Evolutionary conservation across 768 basidiomycete species (phyloP), one percentile per base, ranked within the genome.

Genomic region (Cystobasidium onofrii): DNA sequence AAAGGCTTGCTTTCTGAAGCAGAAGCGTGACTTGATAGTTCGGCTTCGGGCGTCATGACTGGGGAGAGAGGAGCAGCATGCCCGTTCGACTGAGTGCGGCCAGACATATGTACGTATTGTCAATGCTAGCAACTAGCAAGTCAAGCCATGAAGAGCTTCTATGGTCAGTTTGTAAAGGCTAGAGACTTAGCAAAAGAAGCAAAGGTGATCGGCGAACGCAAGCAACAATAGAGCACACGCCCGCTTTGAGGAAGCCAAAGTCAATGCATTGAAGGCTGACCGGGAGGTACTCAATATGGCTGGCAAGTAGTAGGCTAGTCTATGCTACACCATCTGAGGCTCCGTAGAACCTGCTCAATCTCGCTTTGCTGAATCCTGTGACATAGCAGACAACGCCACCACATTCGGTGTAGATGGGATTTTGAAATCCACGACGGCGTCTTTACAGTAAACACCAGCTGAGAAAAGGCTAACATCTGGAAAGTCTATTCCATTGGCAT

Each of bases 371-470:
- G 33, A 15, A 64, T 64, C 36, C 3, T 15, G 18, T 15, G 33
- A 13, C 12, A 2, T 27, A 27, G 12, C 12, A 3, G 31, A 10
- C 34, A 64, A 50, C 20, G 17, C 23, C 23, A 52, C 65, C 39
- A 67, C 44, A 1, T 67, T 13, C 10, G 44, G 41, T n/a, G 39
- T 33, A n/a, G 31, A 44, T 36, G 65, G 65, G 27, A 25, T 44
- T 27, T n/a, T 17, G 46, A 67, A 67, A 52, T 67, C 65, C 10
- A 67, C 34, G 4, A 52, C 34, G 10, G 65, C 65, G 17, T 67
- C 46, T 15, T 41, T 33, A 33, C 29, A 29, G 44, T 46, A 67
- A 4, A 67, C 12, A 31, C 65, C 65, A 25, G 44, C 29, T 29
- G 41, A 43, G 12, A 67, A 23, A 7, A n/a, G 41, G 6, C 33